phyloP scores from a whole-genome alignment of 2,329 filamentous ascomycete species.

The Aspergillus brunneoviolaceus region DNA sequence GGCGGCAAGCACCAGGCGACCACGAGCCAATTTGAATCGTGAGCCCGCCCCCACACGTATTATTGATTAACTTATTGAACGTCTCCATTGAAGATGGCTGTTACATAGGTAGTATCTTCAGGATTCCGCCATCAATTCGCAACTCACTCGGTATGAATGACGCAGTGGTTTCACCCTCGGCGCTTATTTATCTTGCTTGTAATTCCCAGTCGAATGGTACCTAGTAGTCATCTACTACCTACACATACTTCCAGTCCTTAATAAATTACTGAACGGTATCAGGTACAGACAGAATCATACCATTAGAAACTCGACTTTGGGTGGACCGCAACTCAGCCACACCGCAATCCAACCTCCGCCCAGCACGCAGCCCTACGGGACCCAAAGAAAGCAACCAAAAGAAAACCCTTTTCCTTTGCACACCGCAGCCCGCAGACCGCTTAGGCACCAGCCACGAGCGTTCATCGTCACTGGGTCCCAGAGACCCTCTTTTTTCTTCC shows the following conservation, averaged over 20 bases:
- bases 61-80: not conserved
- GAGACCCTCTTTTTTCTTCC: too few species aligned
- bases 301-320: too few species aligned
- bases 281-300: too few species aligned
- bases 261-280: too few species aligned
- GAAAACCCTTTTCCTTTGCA: not conserved
- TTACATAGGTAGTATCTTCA: not conserved
- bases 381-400: too few species aligned
- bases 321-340: slow-evolving; percentile 8
- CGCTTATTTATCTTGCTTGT: not conserved
- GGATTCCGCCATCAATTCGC: too few species aligned
- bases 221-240: too few species aligned
- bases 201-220: too few species aligned
- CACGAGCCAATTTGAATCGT: slow-evolving; percentile 5
- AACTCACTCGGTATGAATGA: too few species aligned
- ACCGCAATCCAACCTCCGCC: not conserved
- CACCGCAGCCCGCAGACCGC: not conserved
- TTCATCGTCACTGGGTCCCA: not conserved
- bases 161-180: not conserved
- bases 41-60: slow-evolving; percentile 2
- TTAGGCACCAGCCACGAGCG: slow-evolving; percentile 13
- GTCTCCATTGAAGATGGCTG: too few species aligned
- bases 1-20: not conserved
- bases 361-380: slow-evolving; percentile 12
- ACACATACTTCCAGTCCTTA: too few species aligned